Evolutionary conservation across 148 eudicot species (phyloP).

Genomic region (Polygonum maritimum): DNA sequence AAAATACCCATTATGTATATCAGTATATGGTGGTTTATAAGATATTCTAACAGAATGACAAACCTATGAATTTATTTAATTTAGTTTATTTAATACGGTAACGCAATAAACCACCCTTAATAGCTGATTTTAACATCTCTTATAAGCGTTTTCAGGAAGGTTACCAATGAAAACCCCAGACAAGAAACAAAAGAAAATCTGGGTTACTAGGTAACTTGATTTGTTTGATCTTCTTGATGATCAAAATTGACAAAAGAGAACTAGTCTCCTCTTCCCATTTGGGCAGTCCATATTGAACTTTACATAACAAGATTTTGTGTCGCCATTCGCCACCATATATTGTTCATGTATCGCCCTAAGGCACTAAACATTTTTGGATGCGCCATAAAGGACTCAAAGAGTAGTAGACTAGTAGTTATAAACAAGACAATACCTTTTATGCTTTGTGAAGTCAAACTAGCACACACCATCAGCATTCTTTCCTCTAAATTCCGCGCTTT

Average conservation of each 20-base stretch:
- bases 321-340: background rate
- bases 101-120: no score
- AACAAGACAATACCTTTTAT: slow-evolving; percentile 4
- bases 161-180: background rate
- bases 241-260: background rate
- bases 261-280: background rate
- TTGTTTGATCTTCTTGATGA: background rate
- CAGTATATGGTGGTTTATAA: no score
- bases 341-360: background rate
- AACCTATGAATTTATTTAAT: no score
- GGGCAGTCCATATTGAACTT: background rate
- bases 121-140: no score
- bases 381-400: background rate
- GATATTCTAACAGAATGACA: no score
- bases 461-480: slow-evolving; percentile 15
- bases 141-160: background rate
- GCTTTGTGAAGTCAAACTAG: background rate
- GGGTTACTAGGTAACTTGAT: slow-evolving; percentile 6
- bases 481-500: slow-evolving; percentile 44
- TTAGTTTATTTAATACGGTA: no score
- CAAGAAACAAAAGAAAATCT: background rate
- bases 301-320: background rate
- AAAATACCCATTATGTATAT: no score
- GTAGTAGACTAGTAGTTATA: background rate
- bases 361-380: background rate